Evolutionary conservation across 768 basidiomycete genomes (phyloP).

Genomic region (Hygrocybe punicea): DNA sequence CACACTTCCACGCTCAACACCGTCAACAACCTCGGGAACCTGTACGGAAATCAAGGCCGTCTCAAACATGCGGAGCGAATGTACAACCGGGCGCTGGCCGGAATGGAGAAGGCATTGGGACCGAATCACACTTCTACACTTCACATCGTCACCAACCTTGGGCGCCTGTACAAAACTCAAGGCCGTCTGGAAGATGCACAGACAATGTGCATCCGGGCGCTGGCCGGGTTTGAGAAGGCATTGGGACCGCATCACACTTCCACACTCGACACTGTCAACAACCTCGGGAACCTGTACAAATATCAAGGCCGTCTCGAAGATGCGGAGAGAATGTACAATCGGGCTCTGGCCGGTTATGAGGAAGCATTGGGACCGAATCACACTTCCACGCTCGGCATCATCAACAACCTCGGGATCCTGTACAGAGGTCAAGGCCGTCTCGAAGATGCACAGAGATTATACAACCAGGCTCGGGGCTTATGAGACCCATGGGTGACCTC

Average conservation of each 20-base stretch:
- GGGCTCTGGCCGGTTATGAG: not conserved
- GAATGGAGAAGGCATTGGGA: not conserved
- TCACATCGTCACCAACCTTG: too few relatives aligned
- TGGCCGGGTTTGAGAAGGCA: too few relatives aligned
- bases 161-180: too few relatives aligned
- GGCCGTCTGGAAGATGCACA: too few relatives aligned
- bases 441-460: not conserved
- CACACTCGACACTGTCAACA: not conserved
- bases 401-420: not conserved
- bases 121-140: too few relatives aligned
- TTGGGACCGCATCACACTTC: not conserved
- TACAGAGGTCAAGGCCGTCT: not conserved
- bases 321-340: not conserved
- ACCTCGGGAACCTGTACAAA: not conserved
- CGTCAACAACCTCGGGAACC: not conserved
- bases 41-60: not conserved
- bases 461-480: too few relatives aligned
- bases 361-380: not conserved
- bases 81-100: not conserved
- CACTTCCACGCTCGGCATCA: not conserved
- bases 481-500: too few relatives aligned
- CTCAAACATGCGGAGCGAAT: not conserved
- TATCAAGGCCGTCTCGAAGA: not conserved
- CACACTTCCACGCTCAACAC: not conserved
- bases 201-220: too few relatives aligned